phyloP scores from a whole-genome alignment of 768 basidiomycete species.

The Neoboletus subvelutipes region DNA sequence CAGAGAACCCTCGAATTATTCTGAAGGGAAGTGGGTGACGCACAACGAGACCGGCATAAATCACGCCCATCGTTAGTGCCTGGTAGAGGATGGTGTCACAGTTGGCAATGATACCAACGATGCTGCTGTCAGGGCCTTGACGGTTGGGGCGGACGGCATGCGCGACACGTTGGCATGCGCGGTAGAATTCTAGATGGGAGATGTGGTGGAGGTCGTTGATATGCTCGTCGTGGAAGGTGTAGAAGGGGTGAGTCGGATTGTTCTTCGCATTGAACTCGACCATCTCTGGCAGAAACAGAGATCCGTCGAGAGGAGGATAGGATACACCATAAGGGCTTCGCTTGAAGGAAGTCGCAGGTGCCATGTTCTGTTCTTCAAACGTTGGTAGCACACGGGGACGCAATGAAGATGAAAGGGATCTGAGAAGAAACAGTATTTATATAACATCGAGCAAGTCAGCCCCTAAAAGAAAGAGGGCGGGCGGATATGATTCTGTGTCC shows the following conservation, averaged over 20 bases:
- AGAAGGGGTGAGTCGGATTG: constrained; percentile 35
- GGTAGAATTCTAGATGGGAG: constrained; percentile 43
- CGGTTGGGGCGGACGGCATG: constrained; percentile 38
- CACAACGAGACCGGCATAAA: constrained; percentile 20
- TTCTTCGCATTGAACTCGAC: constrained; percentile 30
- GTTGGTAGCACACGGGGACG: not conserved
- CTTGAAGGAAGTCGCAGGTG: too few species aligned
- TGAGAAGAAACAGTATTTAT: not conserved
- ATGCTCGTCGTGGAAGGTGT: constrained; percentile 29
- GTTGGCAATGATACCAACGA: constrained; percentile 39
- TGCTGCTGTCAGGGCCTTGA: constrained; percentile 28
- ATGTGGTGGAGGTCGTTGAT: constrained; percentile 27
- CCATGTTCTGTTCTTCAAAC: not conserved
- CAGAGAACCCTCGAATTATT: not conserved
- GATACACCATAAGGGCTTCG: too few species aligned
- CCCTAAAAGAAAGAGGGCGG: not conserved
- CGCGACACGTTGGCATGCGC: constrained; percentile 44
- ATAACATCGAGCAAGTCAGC: not conserved
- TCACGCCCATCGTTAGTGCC: constrained; percentile 37
- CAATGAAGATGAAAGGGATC: not conserved
- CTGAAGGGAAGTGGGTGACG: not conserved
- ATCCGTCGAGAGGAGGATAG: constrained; percentile 34
- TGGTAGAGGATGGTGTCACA: constrained; percentile 44
- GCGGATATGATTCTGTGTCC: not conserved
- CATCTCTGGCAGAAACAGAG: constrained; percentile 24